Conservation (phyloP, 805 yeast genomes). For the Candida endomychidarum region DNA sequence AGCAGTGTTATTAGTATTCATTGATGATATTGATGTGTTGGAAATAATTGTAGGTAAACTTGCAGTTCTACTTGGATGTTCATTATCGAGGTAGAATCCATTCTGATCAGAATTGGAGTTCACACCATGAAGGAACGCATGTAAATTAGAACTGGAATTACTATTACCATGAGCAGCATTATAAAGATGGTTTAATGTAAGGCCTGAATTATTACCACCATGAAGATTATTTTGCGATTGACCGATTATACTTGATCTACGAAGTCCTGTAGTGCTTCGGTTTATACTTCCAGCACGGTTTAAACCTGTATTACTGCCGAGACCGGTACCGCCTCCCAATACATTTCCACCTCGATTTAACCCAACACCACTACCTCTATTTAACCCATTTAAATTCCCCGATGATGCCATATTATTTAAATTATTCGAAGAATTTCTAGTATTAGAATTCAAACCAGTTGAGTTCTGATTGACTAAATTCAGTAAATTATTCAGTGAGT, state of each 20-base stretch:
- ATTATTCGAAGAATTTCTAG: not conserved
- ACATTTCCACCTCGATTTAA: too few species aligned
- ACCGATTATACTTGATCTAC: constrained; percentile 1
- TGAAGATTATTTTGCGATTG: constrained; percentile 3
- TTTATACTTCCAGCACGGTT: not conserved
- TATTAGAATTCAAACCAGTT: not conserved
- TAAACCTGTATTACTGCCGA: constrained; percentile 1
- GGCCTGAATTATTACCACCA: not conserved
- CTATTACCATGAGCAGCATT: not conserved
- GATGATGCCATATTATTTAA: not conserved
- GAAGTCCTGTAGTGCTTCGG: not conserved
- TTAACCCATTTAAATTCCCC: too few species aligned
- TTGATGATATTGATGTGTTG: constrained; percentile 6
- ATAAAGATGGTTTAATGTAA: constrained; percentile 5
- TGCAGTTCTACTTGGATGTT: constrained; percentile 6
- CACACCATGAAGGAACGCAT: not conserved
- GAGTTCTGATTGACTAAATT: too few species aligned
- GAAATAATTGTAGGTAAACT: constrained; percentile 9
- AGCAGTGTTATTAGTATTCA: constrained; percentile 9
- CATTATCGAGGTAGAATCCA: constrained; percentile 4
- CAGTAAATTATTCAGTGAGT: not conserved
- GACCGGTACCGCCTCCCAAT: too few species aligned
- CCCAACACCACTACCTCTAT: too few species aligned
- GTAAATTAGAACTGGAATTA: constrained; percentile 2
- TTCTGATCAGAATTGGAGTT: constrained; percentile 1